Conservation (phyloP, 768 basidiomycete genomes). For the Dacryopinax primogenitus region DNA sequence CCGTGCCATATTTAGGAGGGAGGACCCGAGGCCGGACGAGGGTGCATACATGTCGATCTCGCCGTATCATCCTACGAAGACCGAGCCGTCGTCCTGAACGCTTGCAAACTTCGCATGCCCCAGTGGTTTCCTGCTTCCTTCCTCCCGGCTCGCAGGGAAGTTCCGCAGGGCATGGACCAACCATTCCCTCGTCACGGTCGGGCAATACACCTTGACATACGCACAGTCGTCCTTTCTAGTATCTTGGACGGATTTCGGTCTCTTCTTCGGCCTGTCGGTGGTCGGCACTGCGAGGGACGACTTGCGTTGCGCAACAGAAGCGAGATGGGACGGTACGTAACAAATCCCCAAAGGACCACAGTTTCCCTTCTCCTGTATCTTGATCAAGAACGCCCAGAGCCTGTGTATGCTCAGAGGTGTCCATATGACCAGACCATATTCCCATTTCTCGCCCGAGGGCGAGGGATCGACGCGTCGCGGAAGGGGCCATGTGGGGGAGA, state of each 20-base stretch:
- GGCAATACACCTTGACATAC: not conserved
- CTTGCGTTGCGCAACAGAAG: not conserved
- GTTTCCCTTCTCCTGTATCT: constrained; percentile 3
- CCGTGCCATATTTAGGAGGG: too few species aligned
- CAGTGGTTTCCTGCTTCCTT: not conserved
- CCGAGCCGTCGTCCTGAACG: not conserved
- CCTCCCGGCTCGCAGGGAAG: not conserved
- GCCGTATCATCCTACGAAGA: not conserved
- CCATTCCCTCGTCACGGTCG: not conserved
- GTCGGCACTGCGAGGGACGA: too few species aligned
- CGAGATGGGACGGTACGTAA: not conserved
- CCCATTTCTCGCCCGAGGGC: not conserved
- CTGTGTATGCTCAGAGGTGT: not conserved
- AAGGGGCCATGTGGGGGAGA: not conserved
- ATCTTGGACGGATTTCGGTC: not conserved
- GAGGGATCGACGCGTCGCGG: not conserved
- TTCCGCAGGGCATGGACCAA: not conserved
- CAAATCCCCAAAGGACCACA: not conserved
- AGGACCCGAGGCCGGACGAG: too few species aligned
- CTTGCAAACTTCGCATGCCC: not conserved
- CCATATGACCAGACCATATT: not conserved
- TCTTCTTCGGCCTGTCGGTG: not conserved
- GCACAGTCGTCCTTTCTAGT: not conserved
- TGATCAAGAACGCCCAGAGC: not conserved
- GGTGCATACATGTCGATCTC: not conserved